Base-by-base conservation (phyloP, 805 yeast species). In the Kodamaea lidongshanica region DNA sequence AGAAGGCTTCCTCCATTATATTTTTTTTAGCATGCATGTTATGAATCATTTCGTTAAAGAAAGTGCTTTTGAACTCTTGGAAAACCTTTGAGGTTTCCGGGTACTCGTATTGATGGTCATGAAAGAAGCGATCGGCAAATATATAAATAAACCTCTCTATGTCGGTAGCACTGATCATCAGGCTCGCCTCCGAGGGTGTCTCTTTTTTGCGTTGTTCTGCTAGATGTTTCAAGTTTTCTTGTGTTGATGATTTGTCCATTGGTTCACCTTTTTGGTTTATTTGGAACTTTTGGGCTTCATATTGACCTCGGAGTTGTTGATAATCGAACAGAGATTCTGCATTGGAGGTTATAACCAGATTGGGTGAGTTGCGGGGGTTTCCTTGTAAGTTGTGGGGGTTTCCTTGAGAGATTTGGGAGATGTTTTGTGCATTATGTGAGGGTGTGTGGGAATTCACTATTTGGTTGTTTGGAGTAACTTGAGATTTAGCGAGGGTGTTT, bases 81-180 rank as follows among this genome's bases (percentile, higher is more conserved):
- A 62, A 65, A 8, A 59, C 46, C 42, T 62, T 61, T 24, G 58
- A 43, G 10, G 69, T 61, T 37, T 63, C 67, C 4, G 70, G 70
- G 33, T 60, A 65, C 27, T 61, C 66, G 35, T 50, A 58, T 32
- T 53, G 61, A 41, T 59, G 55, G 24, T 58, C 61, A 34, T 47
- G 54, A 49, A 65, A 64, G 34, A 62, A 65, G 25, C 55, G 42
- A 42, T 61, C 69, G 5, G 67, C 70, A 42, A 58, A 59, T 45
- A 56, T 52, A 33, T 54, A 58, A 16, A 64, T 49, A 28, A 64
- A 62, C 27, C 61, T 42, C 41, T 64, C 69, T 20, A 64, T 57
- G 32, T 61, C 69, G 4, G 40, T 25, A 11, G 40, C 36, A 20
- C 30, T 32, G 11, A 40, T 30, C 3, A 30, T 34, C 33, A 33